A percentile compares a stretch with the other conserved stretches of the same genome.
Conservation (phyloP, 345 rosid species). For the Atalantia buxifolia region DNA sequence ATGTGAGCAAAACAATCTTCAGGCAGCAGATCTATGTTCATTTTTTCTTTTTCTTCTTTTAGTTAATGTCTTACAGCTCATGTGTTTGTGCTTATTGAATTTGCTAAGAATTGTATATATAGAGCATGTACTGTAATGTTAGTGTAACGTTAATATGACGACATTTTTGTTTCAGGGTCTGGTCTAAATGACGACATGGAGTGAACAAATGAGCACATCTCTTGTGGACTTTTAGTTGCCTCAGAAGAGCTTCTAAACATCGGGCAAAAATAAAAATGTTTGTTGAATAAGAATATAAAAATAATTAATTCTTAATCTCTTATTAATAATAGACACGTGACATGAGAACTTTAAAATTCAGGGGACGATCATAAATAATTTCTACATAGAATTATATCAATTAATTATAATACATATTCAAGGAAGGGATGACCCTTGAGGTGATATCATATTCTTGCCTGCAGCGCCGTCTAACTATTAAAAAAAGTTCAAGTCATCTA, state of each 20-base stretch:
- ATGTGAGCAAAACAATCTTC: slow-evolving; percentile 30
- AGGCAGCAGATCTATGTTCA: slow-evolving; percentile 22
- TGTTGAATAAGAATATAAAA: too few relatives aligned
- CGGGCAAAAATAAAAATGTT: too few relatives aligned
- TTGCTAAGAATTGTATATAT: neutral
- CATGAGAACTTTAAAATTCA: too few relatives aligned
- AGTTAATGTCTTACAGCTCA: neutral
- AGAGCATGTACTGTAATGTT: neutral
- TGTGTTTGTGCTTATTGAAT: neutral
- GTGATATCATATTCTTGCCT: neutral
- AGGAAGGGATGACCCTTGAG: neutral
- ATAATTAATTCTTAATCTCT: too few relatives aligned
- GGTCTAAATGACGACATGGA: slow-evolving; percentile 26
- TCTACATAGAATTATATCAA: too few relatives aligned
- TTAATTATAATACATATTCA: too few relatives aligned
- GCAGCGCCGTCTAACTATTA: neutral
- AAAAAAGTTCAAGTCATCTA: neutral
- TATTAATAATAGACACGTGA: too few relatives aligned
- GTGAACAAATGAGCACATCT: slow-evolving; percentile 27
- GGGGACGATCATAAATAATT: too few relatives aligned
- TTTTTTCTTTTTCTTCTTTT: neutral
- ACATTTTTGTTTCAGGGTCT: slow-evolving; percentile 12
- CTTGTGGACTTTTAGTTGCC: neutral
- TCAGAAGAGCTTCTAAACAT: neutral
- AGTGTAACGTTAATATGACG: slow-evolving; percentile 18